Percentiles rank a stretch among this genome's conserved stretches.
These are phyloP conservation scores for Spergularia bocconei DNA, from an alignment of 148 eudicot species.

Conservation along the genomic window DNA sequence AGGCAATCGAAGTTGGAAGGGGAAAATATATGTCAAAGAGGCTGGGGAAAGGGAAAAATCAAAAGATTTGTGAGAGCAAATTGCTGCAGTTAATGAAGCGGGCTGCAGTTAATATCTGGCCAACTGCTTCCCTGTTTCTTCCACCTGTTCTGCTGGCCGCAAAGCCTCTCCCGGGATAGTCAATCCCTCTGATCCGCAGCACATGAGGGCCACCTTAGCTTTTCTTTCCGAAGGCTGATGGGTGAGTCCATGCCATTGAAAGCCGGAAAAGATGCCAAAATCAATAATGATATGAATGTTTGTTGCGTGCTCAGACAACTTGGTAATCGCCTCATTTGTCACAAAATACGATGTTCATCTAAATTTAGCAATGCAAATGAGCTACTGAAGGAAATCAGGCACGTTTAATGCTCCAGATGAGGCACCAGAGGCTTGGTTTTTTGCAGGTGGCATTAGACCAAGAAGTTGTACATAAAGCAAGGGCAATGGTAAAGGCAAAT, in stretches of 20 bases:
- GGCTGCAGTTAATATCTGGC: constrained; percentile 30
- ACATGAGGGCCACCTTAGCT: constrained; percentile 44
- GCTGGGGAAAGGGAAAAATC: constrained; percentile 29
- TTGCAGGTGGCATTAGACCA: constrained; percentile 19
- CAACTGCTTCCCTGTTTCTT: constrained; percentile 57
- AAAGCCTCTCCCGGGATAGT: constrained; percentile 58
- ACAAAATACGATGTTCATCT: constrained; percentile 41
- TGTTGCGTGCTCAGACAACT: constrained; percentile 27
- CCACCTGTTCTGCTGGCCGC: constrained; percentile 51
- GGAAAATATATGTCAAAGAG: constrained; percentile 22
- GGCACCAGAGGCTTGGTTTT: constrained; percentile 23
- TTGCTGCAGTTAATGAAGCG: constrained; percentile 10
- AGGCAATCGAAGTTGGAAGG: neutral
- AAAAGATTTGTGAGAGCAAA: constrained; percentile 26
- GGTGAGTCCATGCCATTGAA: constrained; percentile 77
- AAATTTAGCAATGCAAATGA: constrained; percentile 30
- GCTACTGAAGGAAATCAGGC: constrained; percentile 30
- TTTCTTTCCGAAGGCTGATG: constrained; percentile 42
- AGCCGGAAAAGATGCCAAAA: constrained; percentile 68
- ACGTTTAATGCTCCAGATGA: constrained; percentile 25
- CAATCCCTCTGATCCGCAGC: constrained; percentile 65
- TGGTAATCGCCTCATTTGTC: constrained; percentile 50
- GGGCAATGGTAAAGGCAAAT: constrained; percentile 25
- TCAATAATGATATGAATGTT: constrained; percentile 58
- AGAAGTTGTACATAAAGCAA: constrained; percentile 16